Evolutionary conservation across 495 filamentous ascomycete species (phyloP).

Genomic region (Geopyxis carbonaria): DNA sequence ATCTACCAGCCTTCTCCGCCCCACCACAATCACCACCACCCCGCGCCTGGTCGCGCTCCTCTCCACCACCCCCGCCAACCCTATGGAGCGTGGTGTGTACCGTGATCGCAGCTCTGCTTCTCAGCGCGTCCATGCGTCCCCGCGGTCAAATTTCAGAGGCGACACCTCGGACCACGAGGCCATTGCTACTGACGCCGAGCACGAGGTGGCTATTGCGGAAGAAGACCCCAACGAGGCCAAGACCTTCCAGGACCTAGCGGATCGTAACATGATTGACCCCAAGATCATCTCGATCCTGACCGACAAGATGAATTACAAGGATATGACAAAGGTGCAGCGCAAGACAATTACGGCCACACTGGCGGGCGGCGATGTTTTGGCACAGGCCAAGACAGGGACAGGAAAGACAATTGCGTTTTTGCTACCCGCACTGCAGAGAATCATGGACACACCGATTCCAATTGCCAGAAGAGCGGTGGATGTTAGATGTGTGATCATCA

Average conservation of each 20-base stretch:
- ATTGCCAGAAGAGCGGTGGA: conserved; percentile 34
- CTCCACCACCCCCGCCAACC: too few species aligned
- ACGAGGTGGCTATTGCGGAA: not conserved
- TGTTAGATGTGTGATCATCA: conserved; percentile 78
- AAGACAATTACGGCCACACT: conserved; percentile 64
- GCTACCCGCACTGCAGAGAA: conserved; percentile 54
- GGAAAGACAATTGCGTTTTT: conserved; percentile 80
- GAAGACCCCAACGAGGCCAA: conserved; percentile 29
- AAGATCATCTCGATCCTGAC: conserved; percentile 53
- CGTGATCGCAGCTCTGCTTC: too few species aligned
- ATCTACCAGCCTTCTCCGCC: too few species aligned
- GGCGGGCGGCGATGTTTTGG: conserved; percentile 64
- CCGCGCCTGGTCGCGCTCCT: too few species aligned
- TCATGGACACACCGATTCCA: conserved; percentile 32
- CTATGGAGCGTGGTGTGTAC: too few species aligned
- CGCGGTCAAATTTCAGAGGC: too few species aligned
- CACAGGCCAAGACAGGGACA: conserved; percentile 75
- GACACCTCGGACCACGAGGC: conserved; percentile 2
- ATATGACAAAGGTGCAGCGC: conserved; percentile 87
- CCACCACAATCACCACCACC: too few species aligned
- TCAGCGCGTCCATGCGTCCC: too few species aligned
- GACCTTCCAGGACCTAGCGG: conserved; percentile 50
- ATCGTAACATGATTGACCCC: conserved; percentile 43
- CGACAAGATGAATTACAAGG: conserved; percentile 53
- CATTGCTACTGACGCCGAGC: conserved; percentile 4